phyloP scores from a whole-genome alignment of 73 alveolate species.

The Halteria grandinella region DNA sequence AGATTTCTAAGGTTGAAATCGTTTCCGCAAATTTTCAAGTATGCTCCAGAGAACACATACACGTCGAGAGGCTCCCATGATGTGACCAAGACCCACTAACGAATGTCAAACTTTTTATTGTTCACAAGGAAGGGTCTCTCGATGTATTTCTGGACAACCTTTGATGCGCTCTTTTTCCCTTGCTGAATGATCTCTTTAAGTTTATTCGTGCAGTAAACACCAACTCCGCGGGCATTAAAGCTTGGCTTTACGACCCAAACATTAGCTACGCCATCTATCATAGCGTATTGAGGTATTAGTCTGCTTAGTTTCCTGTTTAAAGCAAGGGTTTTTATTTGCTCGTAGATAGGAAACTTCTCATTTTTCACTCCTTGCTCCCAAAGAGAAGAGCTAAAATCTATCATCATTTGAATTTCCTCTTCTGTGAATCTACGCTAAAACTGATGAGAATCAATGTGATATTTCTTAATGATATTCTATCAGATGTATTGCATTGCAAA shows the following conservation, averaged over 20 bases:
- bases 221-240: slow-evolving; percentile 84
- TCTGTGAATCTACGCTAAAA: slow-evolving; percentile 33
- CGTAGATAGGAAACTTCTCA: slow-evolving; percentile 25
- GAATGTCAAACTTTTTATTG: slow-evolving; percentile 74
- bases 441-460: too few species aligned
- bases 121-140: slow-evolving; percentile 76
- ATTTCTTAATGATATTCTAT: neutral
- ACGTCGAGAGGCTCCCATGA: slow-evolving; percentile 79
- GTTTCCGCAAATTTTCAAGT: slow-evolving; percentile 73
- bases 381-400: slow-evolving; percentile 5
- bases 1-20: slow-evolving; percentile 65
- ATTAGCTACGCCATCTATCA: slow-evolving; percentile 73
- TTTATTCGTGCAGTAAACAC: slow-evolving; percentile 72
- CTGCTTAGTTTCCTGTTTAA: neutral
- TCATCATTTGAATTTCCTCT: slow-evolving; percentile 28
- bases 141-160: slow-evolving; percentile 81
- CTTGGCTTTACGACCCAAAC: slow-evolving; percentile 87
- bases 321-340: slow-evolving; percentile 5
- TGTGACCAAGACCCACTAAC: slow-evolving; percentile 87
- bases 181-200: slow-evolving; percentile 64
- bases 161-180: slow-evolving; percentile 65
- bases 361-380: neutral
- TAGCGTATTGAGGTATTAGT: neutral
- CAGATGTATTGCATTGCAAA: slow-evolving; percentile 22
- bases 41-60: slow-evolving; percentile 70